Evolutionary conservation across 768 basidiomycete genomes (phyloP), one percentile per base, ranked within the genome.

Genomic region (Collybia sp.): DNA sequence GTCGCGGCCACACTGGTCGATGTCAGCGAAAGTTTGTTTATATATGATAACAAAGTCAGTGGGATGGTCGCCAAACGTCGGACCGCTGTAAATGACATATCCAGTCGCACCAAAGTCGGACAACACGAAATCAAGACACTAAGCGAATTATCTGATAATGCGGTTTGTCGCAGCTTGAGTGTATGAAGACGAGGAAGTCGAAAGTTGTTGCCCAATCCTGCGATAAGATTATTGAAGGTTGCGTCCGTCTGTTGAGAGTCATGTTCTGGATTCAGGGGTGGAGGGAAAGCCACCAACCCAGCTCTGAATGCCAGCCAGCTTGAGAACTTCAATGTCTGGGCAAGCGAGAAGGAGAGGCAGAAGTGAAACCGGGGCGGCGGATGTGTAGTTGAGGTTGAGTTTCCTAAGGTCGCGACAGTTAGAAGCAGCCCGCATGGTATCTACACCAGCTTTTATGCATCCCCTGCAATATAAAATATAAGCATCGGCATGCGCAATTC

Each of bases 1-100:
- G 51, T 36, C 18, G 63, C 59, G 0, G 71, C 59, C 2, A 79
- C 61, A 2, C 56, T 57, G 0, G 80, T 82, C 3, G 82, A 82
- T 1, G 80, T 82, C 18, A 87, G 59, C 2, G 75, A 76, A n/a
- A 88, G 63, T 54, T 88, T 88, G 52, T 81, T 75, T 20, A 87
- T 60, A 3, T 55, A 37, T 0, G 59, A 58, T 17, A 50, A 39
- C 5, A 11, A 45, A 6, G 45, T 18, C 30, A 41, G 41, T 12
- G 45, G 44, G 36, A 63, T 50, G 2, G 47, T 30, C 3, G 56
- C 47, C n/a, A 65, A 66, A 36, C 70, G 75, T 38, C 65, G 75
- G 30, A 83, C 56, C 31, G 54, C 51, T 10, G 83, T 88, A 62
- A 84, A 88, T 5, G 85, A 85, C 12, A 82, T 52, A 50, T 88